Evolutionary conservation across 1,284 basidiomycete genomes (phyloP), one percentile per base, ranked within the genome.

Genomic region (Cutaneotrichosporon cavernicola): DNA sequence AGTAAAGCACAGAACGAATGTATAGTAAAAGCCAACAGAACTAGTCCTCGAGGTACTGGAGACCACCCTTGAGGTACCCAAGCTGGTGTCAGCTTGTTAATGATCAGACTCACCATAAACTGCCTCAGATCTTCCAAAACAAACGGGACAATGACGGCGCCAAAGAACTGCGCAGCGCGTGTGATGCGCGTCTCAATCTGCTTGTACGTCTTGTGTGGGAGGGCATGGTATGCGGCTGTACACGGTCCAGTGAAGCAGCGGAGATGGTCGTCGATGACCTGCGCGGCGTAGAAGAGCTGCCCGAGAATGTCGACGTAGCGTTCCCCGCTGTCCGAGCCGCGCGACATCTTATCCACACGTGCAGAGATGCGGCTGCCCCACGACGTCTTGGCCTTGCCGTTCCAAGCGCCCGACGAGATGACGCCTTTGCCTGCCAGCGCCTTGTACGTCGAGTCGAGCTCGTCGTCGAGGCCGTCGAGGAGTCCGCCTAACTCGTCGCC

Each of bases 341-440:
- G 90, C 69, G 89, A 92, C 73, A 97, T 88, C 78, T 92, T 91
- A 81, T 97, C 93, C 70, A 97, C 85, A 69, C 88, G 87, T 69
- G 91, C 86, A 62, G 88, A 88, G 53, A 96, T 82, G 76, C 90
- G 92, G 67, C 88, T 88, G 53, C 91, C 86, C 91, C 91, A 92
- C 40, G 85, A 72, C 14, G 46, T 67, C 74, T 73, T 60, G 66
- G 76, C 86, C 82, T 93, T 93, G 58, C 90, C 89, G 81, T 91
- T 89, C 64, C 90, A 89, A 62, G 69, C 61, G 4, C 71, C 70
- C 9, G 40, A 36, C 14, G 46, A 58, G 40, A 78, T 61, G 31
- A 95, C 87, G 6, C 92, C 89, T 80, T 96, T 97, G 83, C 93
- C 96, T 49, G 88, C 88, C 43, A 98, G 82, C 80, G 94, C 92